A percentile compares a stretch with the other conserved stretches of the same genome.
Evolutionary conservation across 192 early-diverging fungal genomes (phyloP).

Genomic region (Backusella liffmaniae): DNA sequence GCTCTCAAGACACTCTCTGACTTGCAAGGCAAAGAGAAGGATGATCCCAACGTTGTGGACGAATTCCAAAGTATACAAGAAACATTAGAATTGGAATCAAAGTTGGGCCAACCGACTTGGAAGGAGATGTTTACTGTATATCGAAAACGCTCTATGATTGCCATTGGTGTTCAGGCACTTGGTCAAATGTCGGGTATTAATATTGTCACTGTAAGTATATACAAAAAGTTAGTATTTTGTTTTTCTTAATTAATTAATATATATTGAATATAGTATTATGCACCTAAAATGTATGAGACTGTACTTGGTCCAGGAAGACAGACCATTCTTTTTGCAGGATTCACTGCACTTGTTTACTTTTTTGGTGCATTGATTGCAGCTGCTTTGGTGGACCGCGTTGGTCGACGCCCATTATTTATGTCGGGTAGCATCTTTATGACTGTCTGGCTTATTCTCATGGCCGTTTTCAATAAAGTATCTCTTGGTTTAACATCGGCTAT

Average conservation of each 20-base stretch:
- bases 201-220: conserved; percentile 22
- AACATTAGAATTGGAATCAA: conserved; percentile 37
- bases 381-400: conserved; percentile 11
- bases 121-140: conserved; percentile 37
- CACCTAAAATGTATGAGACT: conserved; percentile 24
- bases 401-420: conserved; percentile 26
- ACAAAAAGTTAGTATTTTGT: background rate
- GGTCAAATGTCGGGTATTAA: conserved; percentile 24
- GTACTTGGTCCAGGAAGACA: background rate
- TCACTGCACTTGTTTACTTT: conserved; percentile 16
- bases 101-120: conserved; percentile 34
- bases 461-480: conserved; percentile 18
- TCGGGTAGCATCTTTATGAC: conserved; percentile 22
- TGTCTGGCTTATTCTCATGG: conserved; percentile 28
- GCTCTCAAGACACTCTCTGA: conserved; percentile 53
- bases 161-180: conserved; percentile 18
- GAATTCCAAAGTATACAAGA: conserved; percentile 67
- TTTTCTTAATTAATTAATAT: background rate
- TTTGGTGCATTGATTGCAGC: conserved; percentile 13
- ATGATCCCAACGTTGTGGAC: conserved; percentile 46
- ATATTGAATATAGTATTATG: conserved; percentile 16
- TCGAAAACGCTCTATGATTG: conserved; percentile 20
- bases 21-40: background rate
- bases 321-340: conserved; percentile 9
- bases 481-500: conserved; percentile 19